Evolutionary conservation across 2,329 filamentous ascomycete species (phyloP), one percentile per base, ranked within the genome.

Genomic region (Colletotrichum chlorophyti): DNA sequence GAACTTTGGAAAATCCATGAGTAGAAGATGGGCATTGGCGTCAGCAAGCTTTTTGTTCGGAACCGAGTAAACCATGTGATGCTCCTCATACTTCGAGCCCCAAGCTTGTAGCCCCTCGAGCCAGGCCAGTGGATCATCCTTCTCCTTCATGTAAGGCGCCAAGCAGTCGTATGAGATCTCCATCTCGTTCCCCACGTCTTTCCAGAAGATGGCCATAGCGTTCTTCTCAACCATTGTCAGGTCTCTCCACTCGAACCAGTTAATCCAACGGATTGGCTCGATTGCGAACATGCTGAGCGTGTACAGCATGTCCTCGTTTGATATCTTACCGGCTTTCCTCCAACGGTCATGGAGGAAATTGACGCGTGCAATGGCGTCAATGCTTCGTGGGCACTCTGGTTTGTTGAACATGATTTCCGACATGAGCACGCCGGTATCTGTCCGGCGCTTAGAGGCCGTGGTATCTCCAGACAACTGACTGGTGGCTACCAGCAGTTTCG

Each of bases 271-370:
- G 7, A 78, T 68, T 0, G 84, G 83, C 61, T 88, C 81, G 3
- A 83, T 69, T 1, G 82, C 78, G 63, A 88, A 87, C 0, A 87
- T 69, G 11, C 79, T 76, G 0, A 90, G 76, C 0, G 87, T 90
- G 69, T 88, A 89, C 1, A 90, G 75, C 76, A 89, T 79, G 62
- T 90, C 87, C 12, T 80, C 76, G 42, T 89, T 82, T 5, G 75
- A 75, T 62, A 90, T 90, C 64, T 82, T 82, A 34, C 83, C 83
- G 0, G 81, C 74, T 43, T 79, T 76, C 43, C 81, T 81, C 68
- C 89, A 88, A 3, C 75, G 70, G 19, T 71, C 70, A 68, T 90
- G 87, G 4, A 90, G 73, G 65, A 80, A 89, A 67, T 89, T 89
- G 74, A 88, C 85, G 29, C 86, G 81, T 4, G 85, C 81, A 42